These are phyloP conservation scores for Aureobasidium uvarum DNA, from an alignment of 2,329 filamentous ascomycete species.

Conservation along the genomic window DNA sequence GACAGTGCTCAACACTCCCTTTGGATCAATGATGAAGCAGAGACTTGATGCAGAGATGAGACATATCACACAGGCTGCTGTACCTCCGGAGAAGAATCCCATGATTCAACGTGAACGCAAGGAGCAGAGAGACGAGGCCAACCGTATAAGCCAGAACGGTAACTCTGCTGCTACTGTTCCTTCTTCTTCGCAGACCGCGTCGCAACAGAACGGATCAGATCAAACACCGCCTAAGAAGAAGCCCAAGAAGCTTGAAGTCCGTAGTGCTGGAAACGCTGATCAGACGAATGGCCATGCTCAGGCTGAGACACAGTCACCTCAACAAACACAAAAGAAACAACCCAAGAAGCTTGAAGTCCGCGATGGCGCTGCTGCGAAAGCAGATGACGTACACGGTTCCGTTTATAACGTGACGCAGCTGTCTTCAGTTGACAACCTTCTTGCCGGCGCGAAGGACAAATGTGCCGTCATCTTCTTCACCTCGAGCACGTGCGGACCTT, in stretches of 20 bases:
- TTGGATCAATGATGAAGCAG: conserved; percentile 83
- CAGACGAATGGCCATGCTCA: conserved; percentile 2
- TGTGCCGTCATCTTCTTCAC: conserved; percentile 91
- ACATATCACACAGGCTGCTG: conserved; percentile 60
- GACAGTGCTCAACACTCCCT: conserved; percentile 78
- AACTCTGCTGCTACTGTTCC: not conserved
- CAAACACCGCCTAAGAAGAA: conserved; percentile 22
- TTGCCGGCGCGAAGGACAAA: conserved; percentile 60
- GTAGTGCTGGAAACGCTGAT: not conserved
- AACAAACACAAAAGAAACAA: conserved; percentile 10
- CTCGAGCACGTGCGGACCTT: conserved; percentile 79
- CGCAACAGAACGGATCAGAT: not conserved
- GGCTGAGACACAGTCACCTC: not conserved
- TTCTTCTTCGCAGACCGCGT: not conserved
- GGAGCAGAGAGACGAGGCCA: conserved; percentile 9
- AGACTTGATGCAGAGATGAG: conserved; percentile 67
- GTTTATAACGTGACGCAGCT: conserved; percentile 63
- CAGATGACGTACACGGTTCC: conserved; percentile 38
- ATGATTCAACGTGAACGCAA: conserved; percentile 23
- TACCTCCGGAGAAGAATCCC: conserved; percentile 39
- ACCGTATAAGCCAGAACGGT: not conserved
- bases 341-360: conserved; percentile 26
- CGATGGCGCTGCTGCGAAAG: conserved; percentile 15
- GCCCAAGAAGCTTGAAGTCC: conserved; percentile 25
- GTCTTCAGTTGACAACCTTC: conserved; percentile 58